phyloP scores from a whole-genome alignment of 139 green algal species.

The Edaphochlamys debaryana region DNA sequence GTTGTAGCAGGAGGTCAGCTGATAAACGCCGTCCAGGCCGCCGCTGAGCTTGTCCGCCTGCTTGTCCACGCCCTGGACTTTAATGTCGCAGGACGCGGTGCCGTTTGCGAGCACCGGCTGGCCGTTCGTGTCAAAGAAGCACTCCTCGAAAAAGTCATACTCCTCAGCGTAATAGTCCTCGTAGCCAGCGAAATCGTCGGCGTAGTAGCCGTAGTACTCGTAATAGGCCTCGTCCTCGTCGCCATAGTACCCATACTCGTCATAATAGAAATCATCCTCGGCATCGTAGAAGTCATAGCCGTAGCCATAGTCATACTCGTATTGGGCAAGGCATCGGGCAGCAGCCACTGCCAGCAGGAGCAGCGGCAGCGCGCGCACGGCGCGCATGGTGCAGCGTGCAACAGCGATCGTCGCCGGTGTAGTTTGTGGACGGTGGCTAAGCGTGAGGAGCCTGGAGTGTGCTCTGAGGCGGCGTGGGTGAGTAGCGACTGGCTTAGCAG shows the following conservation, averaged over 20 bases:
- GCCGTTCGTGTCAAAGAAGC: constrained; percentile 50
- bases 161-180: constrained; percentile 60
- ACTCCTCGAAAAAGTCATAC: constrained; percentile 63
- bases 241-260: constrained; percentile 56
- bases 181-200: constrained; percentile 56
- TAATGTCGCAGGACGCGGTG: constrained; percentile 54
- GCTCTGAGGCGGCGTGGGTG: too few species aligned
- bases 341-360: constrained; percentile 23
- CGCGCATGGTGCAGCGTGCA: neutral
- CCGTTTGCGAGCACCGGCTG: constrained; percentile 48
- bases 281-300: constrained; percentile 37
- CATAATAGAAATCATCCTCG: constrained; percentile 46
- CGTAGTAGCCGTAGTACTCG: constrained; percentile 59
- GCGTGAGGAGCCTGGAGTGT: too few species aligned
- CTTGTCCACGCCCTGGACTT: constrained; percentile 49
- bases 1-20: constrained; percentile 64
- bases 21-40: constrained; percentile 68
- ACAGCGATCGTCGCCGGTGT: too few species aligned
- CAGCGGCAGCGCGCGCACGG: neutral
- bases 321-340: constrained; percentile 11
- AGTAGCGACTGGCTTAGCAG: too few species aligned
- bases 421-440: too few species aligned
- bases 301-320: constrained; percentile 41
- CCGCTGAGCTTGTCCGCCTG: constrained; percentile 51
- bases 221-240: constrained; percentile 55